Percentiles rank a stretch among this genome's conserved stretches.
Evolutionary conservation across 352 stramenopile species (phyloP).

Genomic region (Phytophthora sojae): DNA sequence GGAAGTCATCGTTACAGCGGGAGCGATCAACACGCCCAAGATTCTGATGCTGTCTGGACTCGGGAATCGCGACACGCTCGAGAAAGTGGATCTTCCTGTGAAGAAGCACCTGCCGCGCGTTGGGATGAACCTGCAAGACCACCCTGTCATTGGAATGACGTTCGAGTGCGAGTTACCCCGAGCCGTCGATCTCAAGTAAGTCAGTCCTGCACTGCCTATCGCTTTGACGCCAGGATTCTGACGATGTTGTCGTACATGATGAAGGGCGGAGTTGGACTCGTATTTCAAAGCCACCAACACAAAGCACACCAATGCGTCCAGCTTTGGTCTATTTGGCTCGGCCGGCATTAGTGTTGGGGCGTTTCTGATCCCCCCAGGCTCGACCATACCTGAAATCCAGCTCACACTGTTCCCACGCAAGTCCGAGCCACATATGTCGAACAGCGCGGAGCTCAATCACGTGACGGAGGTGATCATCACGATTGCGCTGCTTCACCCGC

Average conservation of each 20-base stretch:
- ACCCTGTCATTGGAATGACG: conserved; percentile 82
- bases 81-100: conserved; percentile 51
- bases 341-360: conserved; percentile 76
- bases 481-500: conserved; percentile 74
- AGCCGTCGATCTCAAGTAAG: conserved; percentile 57
- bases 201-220: conserved; percentile 3
- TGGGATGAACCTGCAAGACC: conserved; percentile 91
- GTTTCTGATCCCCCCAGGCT: conserved; percentile 78
- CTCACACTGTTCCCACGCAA: conserved; percentile 90
- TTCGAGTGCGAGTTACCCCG: conserved; percentile 52
- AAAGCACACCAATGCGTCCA: conserved; percentile 40
- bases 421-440: conserved; percentile 79
- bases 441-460: conserved; percentile 53
- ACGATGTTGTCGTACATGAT: conserved; percentile 10
- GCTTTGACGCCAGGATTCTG: not conserved
- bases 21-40: conserved; percentile 89
- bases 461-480: conserved; percentile 78
- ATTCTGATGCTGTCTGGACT: conserved; percentile 82
- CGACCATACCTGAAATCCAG: conserved; percentile 83
- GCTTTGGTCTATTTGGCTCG: conserved; percentile 66
- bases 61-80: conserved; percentile 51
- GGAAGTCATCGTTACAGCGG: conserved; percentile 81
- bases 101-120: conserved; percentile 80
- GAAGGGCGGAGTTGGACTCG: conserved; percentile 47
- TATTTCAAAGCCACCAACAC: conserved; percentile 57